Evolutionary conservation across 257 asterid species (phyloP).

Genomic region (Parsonsia alboflavescens): DNA sequence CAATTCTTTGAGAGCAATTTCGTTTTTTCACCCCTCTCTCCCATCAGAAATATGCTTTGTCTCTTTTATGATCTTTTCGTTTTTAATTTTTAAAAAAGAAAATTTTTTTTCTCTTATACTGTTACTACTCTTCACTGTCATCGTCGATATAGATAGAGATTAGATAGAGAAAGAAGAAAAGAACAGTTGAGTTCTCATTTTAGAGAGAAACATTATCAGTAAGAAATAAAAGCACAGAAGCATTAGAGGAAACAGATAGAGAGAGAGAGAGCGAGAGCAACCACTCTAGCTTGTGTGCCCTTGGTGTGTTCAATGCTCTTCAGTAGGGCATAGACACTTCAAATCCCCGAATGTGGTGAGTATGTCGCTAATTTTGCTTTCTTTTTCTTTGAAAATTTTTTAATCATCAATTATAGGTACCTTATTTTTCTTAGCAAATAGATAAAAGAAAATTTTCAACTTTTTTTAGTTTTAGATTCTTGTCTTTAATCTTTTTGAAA

Average conservation of each 20-base stretch:
- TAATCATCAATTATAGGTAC: conserved; percentile 18
- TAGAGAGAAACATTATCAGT: conserved; percentile 1
- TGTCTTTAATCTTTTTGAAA: not conserved
- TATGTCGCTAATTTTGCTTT: conserved; percentile 24
- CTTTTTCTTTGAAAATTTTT: conserved; percentile 9
- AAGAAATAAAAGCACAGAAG: not conserved
- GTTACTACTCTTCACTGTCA: conserved; percentile 8
- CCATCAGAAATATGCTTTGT: too few species aligned
- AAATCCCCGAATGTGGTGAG: conserved; percentile 31
- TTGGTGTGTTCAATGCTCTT: conserved; percentile 8
- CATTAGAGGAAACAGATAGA: not conserved
- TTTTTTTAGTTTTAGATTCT: not conserved
- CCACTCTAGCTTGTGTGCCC: not conserved
- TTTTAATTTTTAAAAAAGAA: too few species aligned
- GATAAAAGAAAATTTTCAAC: not conserved
- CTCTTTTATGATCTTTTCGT: too few species aligned
- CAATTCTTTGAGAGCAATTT: too few species aligned
- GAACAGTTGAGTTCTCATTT: not conserved
- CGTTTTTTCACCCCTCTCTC: too few species aligned
- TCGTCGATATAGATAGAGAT: conserved; percentile 23
- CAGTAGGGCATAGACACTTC: not conserved
- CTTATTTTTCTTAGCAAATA: not conserved
- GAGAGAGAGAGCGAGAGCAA: not conserved
- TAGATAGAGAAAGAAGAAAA: conserved; percentile 14
- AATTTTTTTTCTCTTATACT: not conserved